phyloP scores from a whole-genome alignment of 1,284 basidiomycete species.

The Ganoderma lucidum region DNA sequence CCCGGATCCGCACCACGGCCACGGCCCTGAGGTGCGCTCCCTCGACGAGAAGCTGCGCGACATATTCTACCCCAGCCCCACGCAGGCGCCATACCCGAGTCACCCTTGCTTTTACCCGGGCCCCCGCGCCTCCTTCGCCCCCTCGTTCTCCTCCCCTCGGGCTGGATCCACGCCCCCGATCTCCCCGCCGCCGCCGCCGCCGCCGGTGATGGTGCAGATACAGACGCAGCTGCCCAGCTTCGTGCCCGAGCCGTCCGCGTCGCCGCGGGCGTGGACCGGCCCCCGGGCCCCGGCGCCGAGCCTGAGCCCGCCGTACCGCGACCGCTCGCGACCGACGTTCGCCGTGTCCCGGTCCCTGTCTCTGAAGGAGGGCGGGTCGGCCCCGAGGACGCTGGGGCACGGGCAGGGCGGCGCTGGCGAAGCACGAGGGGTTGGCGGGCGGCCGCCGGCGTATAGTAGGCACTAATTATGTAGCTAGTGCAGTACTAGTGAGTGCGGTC shows the following conservation, averaged over 20 bases:
- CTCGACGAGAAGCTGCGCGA: conserved; percentile 3
- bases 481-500: not conserved
- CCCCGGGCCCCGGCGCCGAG: conserved; percentile 21
- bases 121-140: not conserved
- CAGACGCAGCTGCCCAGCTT: not conserved
- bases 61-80: not conserved
- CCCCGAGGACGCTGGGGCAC: not conserved
- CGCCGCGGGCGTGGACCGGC: conserved; percentile 16
- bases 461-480: not conserved
- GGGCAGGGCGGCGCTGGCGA: not conserved
- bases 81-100: not conserved
- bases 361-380: not conserved
- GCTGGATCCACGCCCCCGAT: conserved; percentile 5
- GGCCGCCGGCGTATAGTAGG: not conserved
- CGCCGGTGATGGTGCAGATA: not conserved
- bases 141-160: not conserved
- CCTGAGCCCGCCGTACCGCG: conserved; percentile 26
- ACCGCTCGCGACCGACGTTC: conserved; percentile 14
- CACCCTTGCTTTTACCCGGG: not conserved
- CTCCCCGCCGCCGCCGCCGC: conserved; percentile 11
- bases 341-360: not conserved
- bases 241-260: not conserved
- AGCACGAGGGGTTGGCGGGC: not conserved
- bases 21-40: not conserved
- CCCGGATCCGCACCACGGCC: not conserved